phyloP scores from a whole-genome alignment of 2,329 filamentous ascomycete genomes.

The Aspergillus ochraceus region DNA sequence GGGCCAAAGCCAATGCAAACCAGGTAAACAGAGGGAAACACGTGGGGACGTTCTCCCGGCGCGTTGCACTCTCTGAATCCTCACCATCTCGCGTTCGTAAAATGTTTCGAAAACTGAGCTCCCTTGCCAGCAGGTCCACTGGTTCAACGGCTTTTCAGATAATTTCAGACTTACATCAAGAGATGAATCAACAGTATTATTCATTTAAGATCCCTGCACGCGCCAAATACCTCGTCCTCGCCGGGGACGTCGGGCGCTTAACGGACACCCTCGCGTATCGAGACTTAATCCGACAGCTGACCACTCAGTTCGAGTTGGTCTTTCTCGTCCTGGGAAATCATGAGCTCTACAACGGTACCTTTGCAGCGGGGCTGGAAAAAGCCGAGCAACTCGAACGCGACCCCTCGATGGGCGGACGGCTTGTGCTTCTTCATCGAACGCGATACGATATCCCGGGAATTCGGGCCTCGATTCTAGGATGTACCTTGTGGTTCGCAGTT shows the following conservation, averaged over 20 bases:
- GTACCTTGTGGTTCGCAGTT: constrained; percentile 58
- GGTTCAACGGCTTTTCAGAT: constrained; percentile 22
- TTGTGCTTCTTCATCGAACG: constrained; percentile 28
- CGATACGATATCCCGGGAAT: constrained; percentile 29
- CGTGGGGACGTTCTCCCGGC: no score
- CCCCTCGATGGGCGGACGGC: constrained; percentile 22
- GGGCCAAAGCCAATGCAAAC: no score
- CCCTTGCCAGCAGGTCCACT: not conserved
- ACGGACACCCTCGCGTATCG: constrained; percentile 26
- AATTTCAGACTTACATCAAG: constrained; percentile 33
- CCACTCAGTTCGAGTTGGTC: constrained; percentile 18
- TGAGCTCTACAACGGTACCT: constrained; percentile 28
- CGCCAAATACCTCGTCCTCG: constrained; percentile 24
- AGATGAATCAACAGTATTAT: constrained; percentile 27
- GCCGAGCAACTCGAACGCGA: constrained; percentile 30
- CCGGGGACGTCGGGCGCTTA: constrained; percentile 26
- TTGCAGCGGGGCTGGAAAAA: constrained; percentile 20
- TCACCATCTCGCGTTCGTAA: not conserved
- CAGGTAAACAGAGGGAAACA: no score
- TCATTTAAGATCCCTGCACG: constrained; percentile 23
- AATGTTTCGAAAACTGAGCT: constrained; percentile 10
- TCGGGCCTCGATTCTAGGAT: constrained; percentile 55
- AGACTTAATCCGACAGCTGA: constrained; percentile 24
- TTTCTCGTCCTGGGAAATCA: constrained; percentile 31
- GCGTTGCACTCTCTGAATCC: no score